Conservation (phyloP, 2,329 filamentous ascomycete species). For the Aquanectria penicillioides region DNA sequence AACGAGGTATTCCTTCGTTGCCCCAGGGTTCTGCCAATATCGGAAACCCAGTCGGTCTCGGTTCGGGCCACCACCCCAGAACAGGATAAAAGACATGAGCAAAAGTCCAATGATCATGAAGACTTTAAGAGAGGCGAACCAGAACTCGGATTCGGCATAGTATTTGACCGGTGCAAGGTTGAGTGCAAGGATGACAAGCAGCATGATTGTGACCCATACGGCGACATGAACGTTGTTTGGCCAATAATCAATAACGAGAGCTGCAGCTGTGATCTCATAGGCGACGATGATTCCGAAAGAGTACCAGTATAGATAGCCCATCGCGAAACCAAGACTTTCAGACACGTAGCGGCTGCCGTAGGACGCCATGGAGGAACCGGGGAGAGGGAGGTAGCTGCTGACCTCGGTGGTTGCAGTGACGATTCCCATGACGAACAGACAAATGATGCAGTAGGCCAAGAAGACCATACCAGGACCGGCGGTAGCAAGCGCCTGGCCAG, state of each 20-base stretch:
- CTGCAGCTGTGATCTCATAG: constrained; percentile 4
- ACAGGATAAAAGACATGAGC: constrained; percentile 57
- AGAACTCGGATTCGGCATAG: constrained; percentile 62
- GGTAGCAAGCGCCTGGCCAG: background rate
- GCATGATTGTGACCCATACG: constrained; percentile 27
- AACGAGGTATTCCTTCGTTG: background rate
- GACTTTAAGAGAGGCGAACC: constrained; percentile 58
- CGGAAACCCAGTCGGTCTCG: constrained; percentile 56
- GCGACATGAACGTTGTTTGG: background rate
- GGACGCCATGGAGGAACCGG: background rate
- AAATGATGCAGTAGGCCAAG: background rate
- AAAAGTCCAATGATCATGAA: constrained; percentile 59
- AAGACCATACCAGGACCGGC: background rate
- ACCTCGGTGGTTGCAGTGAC: background rate
- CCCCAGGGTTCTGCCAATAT: constrained; percentile 44
- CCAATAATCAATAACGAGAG: background rate
- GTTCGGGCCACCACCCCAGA: constrained; percentile 57
- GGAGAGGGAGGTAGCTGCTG: background rate
- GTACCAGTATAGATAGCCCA: constrained; percentile 7
- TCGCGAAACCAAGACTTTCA: background rate
- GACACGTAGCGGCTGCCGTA: background rate
- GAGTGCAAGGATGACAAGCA: constrained; percentile 43
- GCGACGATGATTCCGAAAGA: constrained; percentile 1
- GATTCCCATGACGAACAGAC: background rate
- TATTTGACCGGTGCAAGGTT: constrained; percentile 49